Percentiles rank a stretch among this genome's conserved stretches.
Conservation (phyloP, 371 early-diverging fungal species). For the Batrachochytrium dendrobatidis region DNA sequence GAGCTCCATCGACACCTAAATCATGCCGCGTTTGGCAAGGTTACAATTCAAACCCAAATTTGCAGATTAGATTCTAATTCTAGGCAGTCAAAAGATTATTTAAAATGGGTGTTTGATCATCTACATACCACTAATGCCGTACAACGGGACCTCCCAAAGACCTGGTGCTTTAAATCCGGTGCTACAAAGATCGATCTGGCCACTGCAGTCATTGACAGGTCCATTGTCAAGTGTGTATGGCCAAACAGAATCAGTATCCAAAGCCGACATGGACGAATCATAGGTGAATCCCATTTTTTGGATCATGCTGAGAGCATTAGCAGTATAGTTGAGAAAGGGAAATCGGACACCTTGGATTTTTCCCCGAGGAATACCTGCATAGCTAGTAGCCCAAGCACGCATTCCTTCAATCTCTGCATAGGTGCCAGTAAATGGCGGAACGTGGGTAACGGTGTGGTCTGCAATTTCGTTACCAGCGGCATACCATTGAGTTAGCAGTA, state of each 20-base stretch:
- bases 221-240: slow-evolving; percentile 72
- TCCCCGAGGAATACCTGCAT: slow-evolving; percentile 57
- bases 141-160: slow-evolving; percentile 69
- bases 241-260: slow-evolving; percentile 50
- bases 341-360: slow-evolving; percentile 64
- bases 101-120: neutral
- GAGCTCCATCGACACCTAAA: slow-evolving; percentile 28
- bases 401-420: slow-evolving; percentile 35
- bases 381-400: slow-evolving; percentile 40
- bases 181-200: slow-evolving; percentile 44
- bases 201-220: slow-evolving; percentile 61
- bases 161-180: slow-evolving; percentile 49
- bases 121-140: slow-evolving; percentile 21
- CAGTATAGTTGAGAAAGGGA: slow-evolving; percentile 63
- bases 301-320: slow-evolving; percentile 45
- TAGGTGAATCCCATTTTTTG: slow-evolving; percentile 56
- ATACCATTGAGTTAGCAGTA: slow-evolving; percentile 62
- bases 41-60: neutral
- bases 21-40: slow-evolving; percentile 10
- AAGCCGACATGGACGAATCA: slow-evolving; percentile 56
- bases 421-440: slow-evolving; percentile 32
- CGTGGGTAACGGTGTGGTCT: slow-evolving; percentile 60
- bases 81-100: neutral
- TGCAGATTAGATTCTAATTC: too few species aligned
- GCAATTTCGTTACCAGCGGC: slow-evolving; percentile 66